Percentiles rank a stretch among this genome's conserved stretches.
These are phyloP conservation scores for Colletotrichum echinochloae DNA, from an alignment of 2,329 filamentous ascomycete species.

Conservation along the genomic window DNA sequence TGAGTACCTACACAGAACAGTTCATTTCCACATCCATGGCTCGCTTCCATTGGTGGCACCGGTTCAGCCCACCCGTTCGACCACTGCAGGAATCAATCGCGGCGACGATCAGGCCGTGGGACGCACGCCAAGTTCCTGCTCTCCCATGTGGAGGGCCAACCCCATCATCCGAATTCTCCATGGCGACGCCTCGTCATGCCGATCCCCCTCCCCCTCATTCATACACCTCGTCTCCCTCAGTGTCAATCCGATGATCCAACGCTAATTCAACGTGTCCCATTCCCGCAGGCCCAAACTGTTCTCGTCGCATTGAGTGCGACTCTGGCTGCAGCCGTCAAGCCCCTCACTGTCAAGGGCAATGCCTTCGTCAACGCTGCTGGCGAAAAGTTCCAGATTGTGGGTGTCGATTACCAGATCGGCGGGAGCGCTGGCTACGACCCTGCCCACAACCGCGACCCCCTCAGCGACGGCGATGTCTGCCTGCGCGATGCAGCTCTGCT, in stretches of 20 bases:
- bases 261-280: constrained; percentile 6
- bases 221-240: background rate
- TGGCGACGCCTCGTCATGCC: constrained; percentile 24
- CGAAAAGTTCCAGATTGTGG: constrained; percentile 73
- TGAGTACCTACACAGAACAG: constrained; percentile 15
- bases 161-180: constrained; percentile 1
- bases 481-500: constrained; percentile 74
- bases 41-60: constrained; percentile 21
- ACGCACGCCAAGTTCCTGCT: constrained; percentile 17
- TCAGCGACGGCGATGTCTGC: constrained; percentile 69
- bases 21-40: constrained; percentile 19
- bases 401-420: constrained; percentile 77
- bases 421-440: constrained; percentile 73
- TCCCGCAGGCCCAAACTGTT: constrained; percentile 53
- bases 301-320: constrained; percentile 66
- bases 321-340: constrained; percentile 66
- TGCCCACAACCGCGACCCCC: constrained; percentile 64
- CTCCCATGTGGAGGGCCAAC: constrained; percentile 6
- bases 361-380: constrained; percentile 72
- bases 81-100: constrained; percentile 6
- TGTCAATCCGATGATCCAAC: background rate
- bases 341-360: constrained; percentile 67
- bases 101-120: constrained; percentile 19
- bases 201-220: constrained; percentile 1
- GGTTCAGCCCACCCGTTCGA: background rate